Evolutionary conservation across 192 early-diverging fungal species (phyloP), one percentile per base, ranked within the genome.

Genomic region (Coemansia sp.): DNA sequence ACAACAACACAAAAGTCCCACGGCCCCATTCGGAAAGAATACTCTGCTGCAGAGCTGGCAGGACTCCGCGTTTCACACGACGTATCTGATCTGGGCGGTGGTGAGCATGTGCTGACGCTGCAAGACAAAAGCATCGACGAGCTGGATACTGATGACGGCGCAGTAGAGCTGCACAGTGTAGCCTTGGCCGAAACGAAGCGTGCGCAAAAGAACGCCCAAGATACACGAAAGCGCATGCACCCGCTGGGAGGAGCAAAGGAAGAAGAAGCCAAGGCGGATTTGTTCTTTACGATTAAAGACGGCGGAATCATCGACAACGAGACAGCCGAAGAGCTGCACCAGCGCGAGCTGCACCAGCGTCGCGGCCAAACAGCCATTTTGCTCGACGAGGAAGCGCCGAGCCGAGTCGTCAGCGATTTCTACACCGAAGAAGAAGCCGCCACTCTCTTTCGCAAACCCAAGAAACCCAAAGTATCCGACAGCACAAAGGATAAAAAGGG

Each of bases 391-490:
- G 34, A 10, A 77, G 76, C 61, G 63, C 79, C 34, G 77, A 74
- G n/a, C n/a, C 62, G 21, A 15, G 87, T 92, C 73, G 89, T 92
- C 32, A 87, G 89, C 58, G 96, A 97, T 70, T 96, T 94, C 73
- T 96, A 97, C 82, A 95, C 95, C 46, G 86, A 89, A 55, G 92
- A 95, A 42, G 95, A 98, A 77, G 85, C 90, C 1, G 81, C 86
- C 11, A 69, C 90, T 5, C 63, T 86, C 14, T 95, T 97, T 59
- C 93, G 92, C 61, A 94, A 95, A 64, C 82, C 90, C 36, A 95
- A 83, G 36, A 89, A 91, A 73, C 84, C 86, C 72, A 88, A 85
- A 10, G 17, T 31, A 5, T 7, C 57, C 11, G 42, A 44, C 42
- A 27, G 27, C 27, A 12, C 3, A 11, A 69, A 77, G 70, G 55